A percentile compares a stretch with the other conserved stretches of the same genome.
Conservation (phyloP, 768 basidiomycete genomes). For the Boletus fagicola region DNA sequence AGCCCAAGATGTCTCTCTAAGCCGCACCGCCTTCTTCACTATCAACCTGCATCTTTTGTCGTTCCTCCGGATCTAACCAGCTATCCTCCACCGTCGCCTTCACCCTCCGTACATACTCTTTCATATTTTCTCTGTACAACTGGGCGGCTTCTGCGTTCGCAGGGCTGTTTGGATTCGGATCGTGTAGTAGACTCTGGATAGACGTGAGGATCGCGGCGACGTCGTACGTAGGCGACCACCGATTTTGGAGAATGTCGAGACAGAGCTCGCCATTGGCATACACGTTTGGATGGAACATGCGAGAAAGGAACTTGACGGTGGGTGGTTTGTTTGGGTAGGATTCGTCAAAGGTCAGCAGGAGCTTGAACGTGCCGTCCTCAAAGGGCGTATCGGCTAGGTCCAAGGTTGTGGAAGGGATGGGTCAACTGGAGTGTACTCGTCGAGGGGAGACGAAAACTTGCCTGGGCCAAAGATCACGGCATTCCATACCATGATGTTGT, state of each 20-base stretch:
- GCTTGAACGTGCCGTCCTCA: slow-evolving; percentile 98
- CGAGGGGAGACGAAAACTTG: slow-evolving; percentile 38
- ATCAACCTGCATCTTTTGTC: slow-evolving; percentile 54
- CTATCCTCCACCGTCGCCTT: slow-evolving; percentile 93
- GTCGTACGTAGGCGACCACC: slow-evolving; percentile 99
- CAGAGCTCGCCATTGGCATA: slow-evolving; percentile 98
- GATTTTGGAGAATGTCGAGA: slow-evolving; percentile 96
- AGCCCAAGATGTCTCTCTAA: not conserved
- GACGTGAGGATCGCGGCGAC: slow-evolving; percentile 97
- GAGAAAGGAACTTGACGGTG: slow-evolving; percentile 92
- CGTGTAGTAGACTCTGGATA: slow-evolving; percentile 93
- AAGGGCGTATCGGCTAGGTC: slow-evolving; percentile 91
- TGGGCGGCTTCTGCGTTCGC: slow-evolving; percentile 98
- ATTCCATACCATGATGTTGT: slow-evolving; percentile 99
- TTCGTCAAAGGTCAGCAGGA: slow-evolving; percentile 93
- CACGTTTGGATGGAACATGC: slow-evolving; percentile 99
- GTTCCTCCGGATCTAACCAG: slow-evolving; percentile 81
- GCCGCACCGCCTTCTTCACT: slow-evolving; percentile 16
- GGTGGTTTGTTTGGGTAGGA: slow-evolving; percentile 99
- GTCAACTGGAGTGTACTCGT: slow-evolving; percentile 2
- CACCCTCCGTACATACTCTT: slow-evolving; percentile 93
- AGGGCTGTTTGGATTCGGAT: slow-evolving; percentile 97
- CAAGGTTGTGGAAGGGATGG: not conserved
- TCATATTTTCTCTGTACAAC: slow-evolving; percentile 96
- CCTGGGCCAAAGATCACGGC: slow-evolving; percentile 99